Conservation (phyloP, 2,329 filamentous ascomycete species). For the Aotearoamyces nothofagi region DNA sequence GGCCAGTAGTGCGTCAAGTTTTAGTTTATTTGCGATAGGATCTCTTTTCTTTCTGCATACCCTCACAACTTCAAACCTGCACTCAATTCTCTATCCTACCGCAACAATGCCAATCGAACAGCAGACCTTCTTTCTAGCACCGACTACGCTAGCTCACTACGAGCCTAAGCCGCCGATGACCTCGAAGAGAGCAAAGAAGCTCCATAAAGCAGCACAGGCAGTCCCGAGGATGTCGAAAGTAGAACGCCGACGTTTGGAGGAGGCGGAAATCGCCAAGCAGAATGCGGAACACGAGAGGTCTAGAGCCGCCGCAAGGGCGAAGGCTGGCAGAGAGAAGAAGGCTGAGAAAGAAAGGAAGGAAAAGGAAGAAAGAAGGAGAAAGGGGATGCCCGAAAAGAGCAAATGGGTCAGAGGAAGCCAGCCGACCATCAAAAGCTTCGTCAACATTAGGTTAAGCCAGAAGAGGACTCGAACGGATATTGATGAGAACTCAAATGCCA, state of each 20-base stretch:
- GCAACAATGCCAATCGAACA: conserved; percentile 23
- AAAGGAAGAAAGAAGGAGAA: conserved; percentile 32
- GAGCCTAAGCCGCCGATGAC: conserved; percentile 27
- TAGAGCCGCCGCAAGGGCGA: conserved; percentile 35
- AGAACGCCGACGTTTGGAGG: conserved; percentile 22
- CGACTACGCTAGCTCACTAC: conserved; percentile 15
- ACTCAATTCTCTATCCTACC: too few species aligned
- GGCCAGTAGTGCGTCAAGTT: too few species aligned
- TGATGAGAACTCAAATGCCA: too few species aligned
- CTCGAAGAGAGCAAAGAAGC: conserved; percentile 31
- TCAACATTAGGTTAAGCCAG: conserved; percentile 14
- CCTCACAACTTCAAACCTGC: too few species aligned
- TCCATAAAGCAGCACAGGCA: conserved; percentile 26
- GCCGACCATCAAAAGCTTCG: conserved; percentile 38
- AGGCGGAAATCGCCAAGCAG: conserved; percentile 23
- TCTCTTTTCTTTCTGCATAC: too few species aligned
- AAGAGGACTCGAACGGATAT: conserved; percentile 12
- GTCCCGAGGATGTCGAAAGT: conserved; percentile 25
- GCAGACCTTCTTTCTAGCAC: conserved; percentile 28
- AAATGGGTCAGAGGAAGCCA: conserved; percentile 35
- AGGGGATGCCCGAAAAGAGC: conserved; percentile 35
- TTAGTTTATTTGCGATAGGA: too few species aligned
- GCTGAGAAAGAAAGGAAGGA: conserved; percentile 35
- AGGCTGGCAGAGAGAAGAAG: conserved; percentile 36
- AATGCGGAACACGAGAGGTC: conserved; percentile 35